Conservation (phyloP, 2,329 filamentous ascomycete species). For the Pleomassaria siparia region DNA sequence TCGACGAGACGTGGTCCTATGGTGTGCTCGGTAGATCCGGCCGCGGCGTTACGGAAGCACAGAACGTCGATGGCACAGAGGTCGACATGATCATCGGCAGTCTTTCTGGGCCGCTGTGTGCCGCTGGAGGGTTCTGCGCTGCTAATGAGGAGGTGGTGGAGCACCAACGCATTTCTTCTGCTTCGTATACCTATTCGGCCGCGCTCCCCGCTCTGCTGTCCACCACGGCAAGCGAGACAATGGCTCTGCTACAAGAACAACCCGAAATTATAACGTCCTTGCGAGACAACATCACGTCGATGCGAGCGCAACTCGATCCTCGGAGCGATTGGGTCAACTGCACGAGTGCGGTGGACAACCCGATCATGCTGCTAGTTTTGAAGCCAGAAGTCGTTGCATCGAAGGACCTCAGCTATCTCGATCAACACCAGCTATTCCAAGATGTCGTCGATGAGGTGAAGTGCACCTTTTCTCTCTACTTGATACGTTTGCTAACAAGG, state of each 20-base stretch:
- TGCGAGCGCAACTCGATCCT: conserved; percentile 86
- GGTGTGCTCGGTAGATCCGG: conserved; percentile 90
- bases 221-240: conserved; percentile 91
- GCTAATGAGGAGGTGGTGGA: conserved; percentile 89
- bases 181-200: conserved; percentile 93
- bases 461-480: neutral
- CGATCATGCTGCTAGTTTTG: conserved; percentile 78
- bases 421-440: conserved; percentile 82
- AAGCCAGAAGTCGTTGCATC: conserved; percentile 79
- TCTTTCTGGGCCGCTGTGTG: conserved; percentile 84
- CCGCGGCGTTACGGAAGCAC: conserved; percentile 89
- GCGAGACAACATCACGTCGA: conserved; percentile 81
- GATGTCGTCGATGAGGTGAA: conserved; percentile 94
- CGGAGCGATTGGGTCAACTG: conserved; percentile 90
- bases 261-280: conserved; percentile 78
- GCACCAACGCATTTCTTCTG: conserved; percentile 90
- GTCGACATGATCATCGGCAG: conserved; percentile 98
- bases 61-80: conserved; percentile 90
- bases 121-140: conserved; percentile 93
- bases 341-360: conserved; percentile 80
- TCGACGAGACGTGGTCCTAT: conserved; percentile 98
- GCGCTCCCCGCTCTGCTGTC: conserved; percentile 91
- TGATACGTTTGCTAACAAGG: conserved; percentile 14
- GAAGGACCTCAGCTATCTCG: conserved; percentile 67
- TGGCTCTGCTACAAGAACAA: conserved; percentile 81